Percentiles rank a stretch among this genome's conserved stretches.
phyloP scores from a whole-genome alignment of 148 eudicot genomes.

The Selenicereus undatus region DNA sequence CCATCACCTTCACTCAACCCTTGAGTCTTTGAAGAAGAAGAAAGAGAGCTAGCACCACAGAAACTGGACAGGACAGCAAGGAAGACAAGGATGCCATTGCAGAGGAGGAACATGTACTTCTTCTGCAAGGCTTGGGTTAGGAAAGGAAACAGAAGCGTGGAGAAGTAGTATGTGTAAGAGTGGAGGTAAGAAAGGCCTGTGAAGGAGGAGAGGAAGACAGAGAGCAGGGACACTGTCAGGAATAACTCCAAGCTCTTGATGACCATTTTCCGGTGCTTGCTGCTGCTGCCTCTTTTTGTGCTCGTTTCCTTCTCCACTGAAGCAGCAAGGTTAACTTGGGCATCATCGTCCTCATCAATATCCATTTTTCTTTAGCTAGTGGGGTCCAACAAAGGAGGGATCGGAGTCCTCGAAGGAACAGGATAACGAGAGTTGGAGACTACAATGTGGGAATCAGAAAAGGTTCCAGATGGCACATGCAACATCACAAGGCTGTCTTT shows the following conservation, averaged over 20 bases:
- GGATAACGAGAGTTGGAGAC: background rate
- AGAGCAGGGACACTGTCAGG: constrained; percentile 25
- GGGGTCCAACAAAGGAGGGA: background rate
- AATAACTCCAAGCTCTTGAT: constrained; percentile 24
- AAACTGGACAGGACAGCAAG: constrained; percentile 23
- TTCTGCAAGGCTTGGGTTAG: constrained; percentile 24
- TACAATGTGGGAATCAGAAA: background rate
- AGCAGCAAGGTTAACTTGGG: constrained; percentile 1
- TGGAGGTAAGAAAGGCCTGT: constrained; percentile 15
- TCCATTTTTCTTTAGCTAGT: background rate
- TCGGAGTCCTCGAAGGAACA: background rate
- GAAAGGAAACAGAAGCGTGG: constrained; percentile 17
- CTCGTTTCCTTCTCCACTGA: background rate
- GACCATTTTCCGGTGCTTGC: constrained; percentile 9
- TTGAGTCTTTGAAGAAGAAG: background rate
- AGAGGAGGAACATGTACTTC: constrained; percentile 42
- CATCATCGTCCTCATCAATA: constrained; percentile 4
- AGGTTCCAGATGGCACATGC: background rate
- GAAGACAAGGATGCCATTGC: constrained; percentile 36
- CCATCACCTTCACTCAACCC: background rate
- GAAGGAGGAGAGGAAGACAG: constrained; percentile 24
- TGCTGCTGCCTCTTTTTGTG: constrained; percentile 11
- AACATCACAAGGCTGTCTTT: background rate
- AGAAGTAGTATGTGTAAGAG: constrained; percentile 17
- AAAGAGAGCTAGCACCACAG: background rate